Percentiles rank a stretch among this genome's conserved stretches.
These are phyloP conservation scores for Aspergillus sp. DNA, from an alignment of 2,329 filamentous ascomycete genomes.

Conservation along the genomic window DNA sequence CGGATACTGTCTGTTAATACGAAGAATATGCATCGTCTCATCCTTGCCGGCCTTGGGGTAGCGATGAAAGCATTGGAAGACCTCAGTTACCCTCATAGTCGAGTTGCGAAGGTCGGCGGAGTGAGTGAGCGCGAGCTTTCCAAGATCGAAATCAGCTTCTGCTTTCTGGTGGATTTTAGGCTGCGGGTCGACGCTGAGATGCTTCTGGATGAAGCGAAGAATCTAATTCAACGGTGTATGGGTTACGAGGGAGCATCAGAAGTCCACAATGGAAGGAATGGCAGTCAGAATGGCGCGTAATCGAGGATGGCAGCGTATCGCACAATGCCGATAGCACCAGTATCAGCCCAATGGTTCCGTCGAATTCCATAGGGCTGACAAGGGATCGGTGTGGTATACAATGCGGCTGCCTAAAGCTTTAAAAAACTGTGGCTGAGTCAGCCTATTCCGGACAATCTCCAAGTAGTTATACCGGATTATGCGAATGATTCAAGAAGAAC, in stretches of 20 bases:
- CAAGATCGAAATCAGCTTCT: conserved; percentile 81
- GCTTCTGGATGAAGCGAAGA: conserved; percentile 46
- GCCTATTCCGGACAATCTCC: neutral
- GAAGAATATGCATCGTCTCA: conserved; percentile 77
- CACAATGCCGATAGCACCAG: neutral
- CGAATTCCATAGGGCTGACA: no score
- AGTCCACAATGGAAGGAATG: neutral
- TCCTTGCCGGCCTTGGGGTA: conserved; percentile 76
- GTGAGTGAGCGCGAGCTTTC: conserved; percentile 76
- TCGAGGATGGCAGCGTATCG: neutral
- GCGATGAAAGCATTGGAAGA: conserved; percentile 96
- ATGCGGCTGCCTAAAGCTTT: conserved; percentile 7
- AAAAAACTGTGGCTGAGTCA: neutral
- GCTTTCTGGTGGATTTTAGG: conserved; percentile 79
- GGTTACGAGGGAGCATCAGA: neutral
- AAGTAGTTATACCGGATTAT: neutral
- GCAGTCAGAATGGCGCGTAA: neutral
- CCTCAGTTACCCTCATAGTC: conserved; percentile 74
- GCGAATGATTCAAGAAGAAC: neutral
- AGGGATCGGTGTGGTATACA: neutral
- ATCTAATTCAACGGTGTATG: conserved; percentile 16
- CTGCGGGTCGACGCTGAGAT: conserved; percentile 57
- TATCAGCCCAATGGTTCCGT: no score
- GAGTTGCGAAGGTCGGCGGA: conserved; percentile 80
- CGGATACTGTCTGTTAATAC: conserved; percentile 71